Evolutionary conservation across 2,329 filamentous ascomycete species (phyloP), one percentile per base, ranked within the genome.

Genomic region (Talaromyces marneffei): DNA sequence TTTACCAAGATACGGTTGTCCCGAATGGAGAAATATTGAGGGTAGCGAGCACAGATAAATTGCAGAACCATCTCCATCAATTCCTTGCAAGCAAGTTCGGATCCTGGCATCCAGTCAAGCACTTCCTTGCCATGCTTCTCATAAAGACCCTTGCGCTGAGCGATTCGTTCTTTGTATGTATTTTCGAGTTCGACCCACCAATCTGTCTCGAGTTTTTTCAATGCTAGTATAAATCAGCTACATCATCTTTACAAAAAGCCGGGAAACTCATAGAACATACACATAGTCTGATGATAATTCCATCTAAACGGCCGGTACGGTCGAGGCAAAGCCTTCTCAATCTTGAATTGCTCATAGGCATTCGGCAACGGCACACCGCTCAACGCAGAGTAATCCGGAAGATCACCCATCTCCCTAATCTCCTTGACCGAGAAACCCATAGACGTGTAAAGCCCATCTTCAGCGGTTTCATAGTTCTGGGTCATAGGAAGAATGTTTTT

Each of bases 211-310:
- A 94, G 77, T 67, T 91, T 95, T 46, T 83, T 87, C 8, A 93
- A 78, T 1, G 90, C 90, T 94, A 37, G 16, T 31, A 37, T 39
- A 18, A 3, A 44, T 44, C 20, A 35, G 54, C 35, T 54, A n/a
- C n/a, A n/a, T 29, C 27, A 1, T 44, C 16, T 23, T 10, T 35
- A n/a, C n/a, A n/a, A 8, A 52, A 1, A 20, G 8, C 12, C n/a
- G 23, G 4, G 18, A 50, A 12, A 31, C 3, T 33, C 27, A 44
- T 29, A 56, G 39, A 50, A 80, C 87, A 67, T 83, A 93, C 90
- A 90, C 91, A 96, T 95, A 0, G 91, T 95, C 71, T 96, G 91
- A 70, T 94, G 90, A 70, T 95, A 96, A 0, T 82, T 79, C 91
- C 91, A 95, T 68, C 91, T 76, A 46, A 95, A 89, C 0, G 91